Conservation (phyloP, 331 rosid species). For the Acacia concinna region DNA sequence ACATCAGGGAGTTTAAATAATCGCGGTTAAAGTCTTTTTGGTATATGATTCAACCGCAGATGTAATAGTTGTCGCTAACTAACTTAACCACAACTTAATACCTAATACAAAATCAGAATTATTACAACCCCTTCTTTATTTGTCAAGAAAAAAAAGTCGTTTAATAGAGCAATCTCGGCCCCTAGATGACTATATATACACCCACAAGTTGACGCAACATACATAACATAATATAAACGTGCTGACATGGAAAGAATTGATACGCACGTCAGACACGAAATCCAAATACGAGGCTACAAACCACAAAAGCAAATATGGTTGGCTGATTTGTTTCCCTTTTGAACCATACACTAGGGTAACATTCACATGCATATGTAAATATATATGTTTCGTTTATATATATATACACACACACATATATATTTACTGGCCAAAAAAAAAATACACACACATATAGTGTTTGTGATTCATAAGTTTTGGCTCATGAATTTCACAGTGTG, state of each 20-base stretch:
- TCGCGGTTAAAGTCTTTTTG: not conserved
- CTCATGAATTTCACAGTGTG: slow-evolving; percentile 56
- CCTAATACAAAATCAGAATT: not conserved
- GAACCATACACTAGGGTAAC: not conserved
- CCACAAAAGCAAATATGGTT: not conserved
- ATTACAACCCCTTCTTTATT: not conserved
- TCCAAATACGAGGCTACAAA: not conserved
- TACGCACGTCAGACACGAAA: not conserved
- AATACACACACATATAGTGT: no score
- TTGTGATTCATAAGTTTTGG: not conserved
- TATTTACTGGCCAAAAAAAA: no score
- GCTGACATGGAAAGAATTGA: not conserved
- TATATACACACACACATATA: no score
- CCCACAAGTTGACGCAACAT: not conserved
- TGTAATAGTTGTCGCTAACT: not conserved
- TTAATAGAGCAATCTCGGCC: not conserved
- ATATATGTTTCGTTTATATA: not conserved
- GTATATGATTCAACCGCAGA: not conserved
- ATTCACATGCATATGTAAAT: slow-evolving; percentile 1
- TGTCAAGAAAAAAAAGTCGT: not conserved
- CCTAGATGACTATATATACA: not conserved
- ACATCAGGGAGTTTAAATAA: no score
- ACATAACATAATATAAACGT: not conserved
- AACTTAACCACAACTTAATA: not conserved
- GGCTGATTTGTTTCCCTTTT: not conserved